Percentiles rank a stretch among this genome's conserved stretches.
phyloP scores from a whole-genome alignment of 2,329 filamentous ascomycete species.

The Alternaria longipes region DNA sequence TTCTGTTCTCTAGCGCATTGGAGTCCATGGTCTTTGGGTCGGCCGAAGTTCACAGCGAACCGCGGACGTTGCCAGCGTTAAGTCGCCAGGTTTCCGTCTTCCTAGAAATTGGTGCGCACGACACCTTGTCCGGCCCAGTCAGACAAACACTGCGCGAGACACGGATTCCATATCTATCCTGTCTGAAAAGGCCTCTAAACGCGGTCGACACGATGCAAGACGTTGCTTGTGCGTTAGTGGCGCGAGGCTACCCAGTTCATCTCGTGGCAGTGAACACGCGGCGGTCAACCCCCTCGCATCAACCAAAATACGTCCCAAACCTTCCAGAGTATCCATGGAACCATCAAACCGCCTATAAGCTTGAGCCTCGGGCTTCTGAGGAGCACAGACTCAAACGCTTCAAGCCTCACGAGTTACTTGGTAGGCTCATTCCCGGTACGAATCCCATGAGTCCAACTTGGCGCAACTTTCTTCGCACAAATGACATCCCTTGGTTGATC shows the following conservation, averaged over 20 bases:
- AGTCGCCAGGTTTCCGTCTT: conserved; percentile 11
- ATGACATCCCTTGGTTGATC: conserved; percentile 57
- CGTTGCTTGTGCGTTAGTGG: conserved; percentile 25
- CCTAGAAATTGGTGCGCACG: conserved; percentile 41
- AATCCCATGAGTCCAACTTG: conserved; percentile 49
- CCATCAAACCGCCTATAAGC: not conserved
- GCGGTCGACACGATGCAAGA: conserved; percentile 18
- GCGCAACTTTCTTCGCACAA: conserved; percentile 53
- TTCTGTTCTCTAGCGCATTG: conserved; percentile 27
- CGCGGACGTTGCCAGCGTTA: not conserved
- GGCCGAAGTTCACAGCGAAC: not conserved
- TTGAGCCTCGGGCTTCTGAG: conserved; percentile 10
- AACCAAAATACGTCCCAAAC: not conserved
- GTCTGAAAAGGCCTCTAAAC: conserved; percentile 26
- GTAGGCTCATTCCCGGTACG: conserved; percentile 1
- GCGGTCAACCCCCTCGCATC: not conserved
- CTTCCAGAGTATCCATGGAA: conserved; percentile 2
- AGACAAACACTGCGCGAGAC: conserved; percentile 43
- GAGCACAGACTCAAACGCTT: not conserved
- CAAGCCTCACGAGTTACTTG: conserved; percentile 32
- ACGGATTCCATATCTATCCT: not conserved
- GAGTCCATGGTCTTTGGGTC: conserved; percentile 1
- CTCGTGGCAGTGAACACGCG: conserved; percentile 18
- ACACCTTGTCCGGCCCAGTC: conserved; percentile 55
- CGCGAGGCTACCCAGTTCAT: conserved; percentile 15